Conservation (phyloP, 345 rosid species). For the Dimocarpus longan region DNA sequence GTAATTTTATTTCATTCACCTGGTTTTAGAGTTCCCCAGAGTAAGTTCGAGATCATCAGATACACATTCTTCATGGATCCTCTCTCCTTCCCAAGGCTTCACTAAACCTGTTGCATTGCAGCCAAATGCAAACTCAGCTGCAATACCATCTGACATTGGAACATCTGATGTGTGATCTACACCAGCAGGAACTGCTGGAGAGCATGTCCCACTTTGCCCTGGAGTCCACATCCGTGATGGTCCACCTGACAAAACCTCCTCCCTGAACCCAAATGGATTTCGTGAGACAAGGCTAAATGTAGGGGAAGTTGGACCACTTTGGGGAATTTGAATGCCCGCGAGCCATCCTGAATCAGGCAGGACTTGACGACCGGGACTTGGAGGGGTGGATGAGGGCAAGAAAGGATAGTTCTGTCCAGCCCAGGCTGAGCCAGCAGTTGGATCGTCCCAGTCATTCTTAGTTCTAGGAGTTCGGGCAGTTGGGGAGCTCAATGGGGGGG, state of each 20-base stretch:
- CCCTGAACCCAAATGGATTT: constrained; percentile 64
- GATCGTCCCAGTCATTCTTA: constrained; percentile 65
- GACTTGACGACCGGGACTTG: constrained; percentile 64
- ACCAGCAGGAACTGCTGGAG: constrained; percentile 83
- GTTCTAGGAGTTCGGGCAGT: constrained; percentile 61
- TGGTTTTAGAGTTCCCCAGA: constrained; percentile 82
- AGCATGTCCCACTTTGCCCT: constrained; percentile 95
- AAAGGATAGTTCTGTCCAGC: constrained; percentile 35
- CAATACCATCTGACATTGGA: constrained; percentile 81
- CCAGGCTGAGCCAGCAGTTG: constrained; percentile 46
- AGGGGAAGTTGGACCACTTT: constrained; percentile 85
- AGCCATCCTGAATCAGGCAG: constrained; percentile 83
- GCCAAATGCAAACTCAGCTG: constrained; percentile 95
- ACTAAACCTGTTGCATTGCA: constrained; percentile 66
- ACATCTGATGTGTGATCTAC: constrained; percentile 76
- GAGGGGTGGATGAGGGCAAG: constrained; percentile 63
- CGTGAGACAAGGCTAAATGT: constrained; percentile 87
- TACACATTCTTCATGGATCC: constrained; percentile 90
- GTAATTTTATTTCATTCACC: constrained; percentile 33
- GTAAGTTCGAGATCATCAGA: constrained; percentile 97
- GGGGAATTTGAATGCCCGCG: constrained; percentile 69
- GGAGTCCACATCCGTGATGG: constrained; percentile 98
- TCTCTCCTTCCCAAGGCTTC: constrained; percentile 99
- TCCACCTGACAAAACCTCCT: constrained; percentile 54
- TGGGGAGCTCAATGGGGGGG: constrained; percentile 88